Evolutionary conservation across 2,329 filamentous ascomycete genomes (phyloP).

Genomic region (Nothophaeocryptopus gaeumannii): DNA sequence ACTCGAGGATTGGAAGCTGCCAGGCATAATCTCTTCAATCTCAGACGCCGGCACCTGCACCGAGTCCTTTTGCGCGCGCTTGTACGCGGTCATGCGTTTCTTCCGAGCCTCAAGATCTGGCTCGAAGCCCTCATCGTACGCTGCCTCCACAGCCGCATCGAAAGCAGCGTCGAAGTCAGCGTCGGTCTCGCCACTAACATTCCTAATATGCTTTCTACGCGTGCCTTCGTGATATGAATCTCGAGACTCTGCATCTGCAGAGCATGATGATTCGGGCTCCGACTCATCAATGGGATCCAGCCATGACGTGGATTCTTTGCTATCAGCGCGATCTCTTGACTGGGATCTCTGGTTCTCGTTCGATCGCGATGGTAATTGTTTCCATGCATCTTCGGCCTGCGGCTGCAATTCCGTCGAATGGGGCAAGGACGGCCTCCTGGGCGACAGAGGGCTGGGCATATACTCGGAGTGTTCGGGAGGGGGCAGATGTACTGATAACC

Average conservation of each 20-base stretch:
- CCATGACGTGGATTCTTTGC: slow-evolving; percentile 34
- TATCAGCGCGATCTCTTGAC: slow-evolving; percentile 16
- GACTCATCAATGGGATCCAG: slow-evolving; percentile 70
- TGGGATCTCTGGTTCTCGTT: background rate
- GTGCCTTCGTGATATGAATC: slow-evolving; percentile 68
- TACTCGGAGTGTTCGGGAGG: slow-evolving; percentile 46
- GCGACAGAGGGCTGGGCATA: slow-evolving; percentile 70
- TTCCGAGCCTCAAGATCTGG: slow-evolving; percentile 56
- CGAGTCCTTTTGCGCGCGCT: slow-evolving; percentile 23
- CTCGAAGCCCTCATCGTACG: slow-evolving; percentile 89
- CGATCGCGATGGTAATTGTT: slow-evolving; percentile 12
- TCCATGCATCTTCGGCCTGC: slow-evolving; percentile 16
- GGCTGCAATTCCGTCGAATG: slow-evolving; percentile 43
- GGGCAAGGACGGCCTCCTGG: slow-evolving; percentile 51
- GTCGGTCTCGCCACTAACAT: slow-evolving; percentile 69
- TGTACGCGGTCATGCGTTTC: slow-evolving; percentile 25
- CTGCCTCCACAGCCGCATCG: slow-evolving; percentile 92
- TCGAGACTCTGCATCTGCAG: slow-evolving; percentile 66
- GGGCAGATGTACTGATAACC: slow-evolving; percentile 25
- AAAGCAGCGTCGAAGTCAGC: slow-evolving; percentile 91
- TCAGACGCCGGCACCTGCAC: slow-evolving; percentile 24
- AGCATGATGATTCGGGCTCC: slow-evolving; percentile 63
- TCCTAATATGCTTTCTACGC: slow-evolving; percentile 67
- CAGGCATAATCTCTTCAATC: slow-evolving; percentile 25
- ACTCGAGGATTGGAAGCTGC: slow-evolving; percentile 11